These are phyloP conservation scores for Stagonosporopsis chrysanthemi DNA, from an alignment of 2,329 filamentous ascomycete genomes.

Conservation along the genomic window DNA sequence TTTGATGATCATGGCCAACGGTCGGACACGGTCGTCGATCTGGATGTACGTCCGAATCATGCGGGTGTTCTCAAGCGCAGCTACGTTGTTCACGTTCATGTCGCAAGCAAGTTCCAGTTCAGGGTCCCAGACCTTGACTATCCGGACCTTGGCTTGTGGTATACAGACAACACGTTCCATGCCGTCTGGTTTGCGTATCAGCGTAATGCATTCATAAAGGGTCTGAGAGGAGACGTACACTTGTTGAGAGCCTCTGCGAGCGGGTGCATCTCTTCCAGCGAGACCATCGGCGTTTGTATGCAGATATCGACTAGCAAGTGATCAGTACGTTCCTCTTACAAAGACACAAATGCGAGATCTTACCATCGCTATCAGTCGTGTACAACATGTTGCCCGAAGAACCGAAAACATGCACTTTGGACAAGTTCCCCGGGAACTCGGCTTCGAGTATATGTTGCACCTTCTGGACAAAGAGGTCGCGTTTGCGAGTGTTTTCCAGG, in stretches of 20 bases:
- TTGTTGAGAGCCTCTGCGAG: conserved; percentile 85
- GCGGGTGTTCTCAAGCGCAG: conserved; percentile 93
- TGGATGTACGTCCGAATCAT: conserved; percentile 98
- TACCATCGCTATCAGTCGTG: conserved; percentile 95
- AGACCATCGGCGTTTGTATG: conserved; percentile 89
- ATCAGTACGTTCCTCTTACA: conserved; percentile 32
- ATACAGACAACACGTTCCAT: conserved; percentile 98
- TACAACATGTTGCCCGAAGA: conserved; percentile 95
- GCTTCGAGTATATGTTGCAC: conserved; percentile 86
- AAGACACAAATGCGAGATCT: conserved; percentile 34
- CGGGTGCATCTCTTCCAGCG: conserved; percentile 87
- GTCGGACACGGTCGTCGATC: conserved; percentile 87
- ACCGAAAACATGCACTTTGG: conserved; percentile 93
- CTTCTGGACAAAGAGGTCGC: conserved; percentile 81
- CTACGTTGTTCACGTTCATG: conserved; percentile 98
- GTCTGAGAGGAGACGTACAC: conserved; percentile 61
- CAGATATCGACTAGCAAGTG: conserved; percentile 85
- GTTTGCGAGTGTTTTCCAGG: conserved; percentile 76
- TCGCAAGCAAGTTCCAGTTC: conserved; percentile 89
- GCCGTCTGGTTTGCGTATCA: conserved; percentile 70
- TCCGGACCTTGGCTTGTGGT: conserved; percentile 92
- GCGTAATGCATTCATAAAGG: not conserved
- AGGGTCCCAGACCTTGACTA: conserved; percentile 98
- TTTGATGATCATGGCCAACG: conserved; percentile 95
- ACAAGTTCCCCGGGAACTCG: conserved; percentile 90